Evolutionary conservation across 352 stramenopile species (phyloP).

Genomic region (Albugo candida): DNA sequence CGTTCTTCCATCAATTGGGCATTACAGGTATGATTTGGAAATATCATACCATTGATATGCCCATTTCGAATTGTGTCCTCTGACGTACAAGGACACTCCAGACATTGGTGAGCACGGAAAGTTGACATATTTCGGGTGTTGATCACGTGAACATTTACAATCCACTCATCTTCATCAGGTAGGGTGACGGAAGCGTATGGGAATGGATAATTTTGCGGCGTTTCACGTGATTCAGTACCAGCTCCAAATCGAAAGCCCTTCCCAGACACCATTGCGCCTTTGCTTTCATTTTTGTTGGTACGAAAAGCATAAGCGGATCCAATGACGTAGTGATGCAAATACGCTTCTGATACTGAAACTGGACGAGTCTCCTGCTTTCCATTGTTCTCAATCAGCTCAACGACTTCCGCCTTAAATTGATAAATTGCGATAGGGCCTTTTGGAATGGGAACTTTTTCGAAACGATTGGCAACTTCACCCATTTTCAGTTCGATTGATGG

Average conservation of each 20-base stretch:
- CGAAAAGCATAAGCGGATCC: slow-evolving; percentile 61
- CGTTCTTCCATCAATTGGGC: slow-evolving; percentile 38
- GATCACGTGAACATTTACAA: slow-evolving; percentile 68
- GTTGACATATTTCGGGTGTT: slow-evolving; percentile 42
- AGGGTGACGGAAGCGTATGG: slow-evolving; percentile 68
- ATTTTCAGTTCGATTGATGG: slow-evolving; percentile 32
- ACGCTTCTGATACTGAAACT: slow-evolving; percentile 46
- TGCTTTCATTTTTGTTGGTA: slow-evolving; percentile 41
- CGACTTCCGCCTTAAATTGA: slow-evolving; percentile 54
- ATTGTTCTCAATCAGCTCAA: slow-evolving; percentile 20
- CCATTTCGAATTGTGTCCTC: slow-evolving; percentile 29
- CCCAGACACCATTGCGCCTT: slow-evolving; percentile 9
- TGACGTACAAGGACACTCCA: slow-evolving; percentile 62
- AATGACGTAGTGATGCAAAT: slow-evolving; percentile 70
- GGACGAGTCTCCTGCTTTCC: slow-evolving; percentile 27
- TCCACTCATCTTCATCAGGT: slow-evolving; percentile 53
- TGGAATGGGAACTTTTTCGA: slow-evolving; percentile 46
- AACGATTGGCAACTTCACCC: slow-evolving; percentile 59
- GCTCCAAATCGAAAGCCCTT: slow-evolving; percentile 22
- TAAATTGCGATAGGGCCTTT: slow-evolving; percentile 66
- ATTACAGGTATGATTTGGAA: slow-evolving; percentile 27
- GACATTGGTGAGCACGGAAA: slow-evolving; percentile 27
- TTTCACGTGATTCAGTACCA: slow-evolving; percentile 56
- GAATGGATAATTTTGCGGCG: slow-evolving; percentile 57
- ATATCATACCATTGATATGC: slow-evolving; percentile 30